These are phyloP conservation scores for Hippophae rhamnoides DNA, from an alignment of 306 rosid genomes.

Conservation along the genomic window DNA sequence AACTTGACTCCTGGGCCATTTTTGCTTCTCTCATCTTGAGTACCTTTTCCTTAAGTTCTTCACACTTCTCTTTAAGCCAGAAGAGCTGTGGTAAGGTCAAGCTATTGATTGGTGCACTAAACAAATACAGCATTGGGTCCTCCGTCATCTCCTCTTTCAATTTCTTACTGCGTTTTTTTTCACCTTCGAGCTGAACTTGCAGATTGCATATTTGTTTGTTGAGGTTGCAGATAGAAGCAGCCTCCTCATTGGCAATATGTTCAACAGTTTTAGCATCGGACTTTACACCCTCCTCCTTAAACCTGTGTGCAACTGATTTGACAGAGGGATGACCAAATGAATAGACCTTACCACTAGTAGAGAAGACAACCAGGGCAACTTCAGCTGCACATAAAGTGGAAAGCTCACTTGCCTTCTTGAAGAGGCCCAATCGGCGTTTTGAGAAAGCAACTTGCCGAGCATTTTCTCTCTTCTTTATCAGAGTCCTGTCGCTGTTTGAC, in stretches of 20 bases:
- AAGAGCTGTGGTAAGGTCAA: neutral
- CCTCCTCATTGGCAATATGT: slow-evolving; percentile 8
- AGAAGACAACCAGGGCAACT: slow-evolving; percentile 32
- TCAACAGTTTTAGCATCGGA: neutral
- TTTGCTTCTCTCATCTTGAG: neutral
- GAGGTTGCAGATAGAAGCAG: slow-evolving; percentile 1
- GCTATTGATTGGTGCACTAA: neutral
- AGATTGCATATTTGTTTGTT: slow-evolving; percentile 6
- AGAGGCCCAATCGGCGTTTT: slow-evolving; percentile 30
- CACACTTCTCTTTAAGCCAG: neutral
- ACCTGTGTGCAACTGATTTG: slow-evolving; percentile 6
- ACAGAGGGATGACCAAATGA: slow-evolving; percentile 27
- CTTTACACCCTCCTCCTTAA: neutral
- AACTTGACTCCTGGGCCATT: neutral
- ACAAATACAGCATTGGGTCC: neutral
- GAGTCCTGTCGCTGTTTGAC: neutral
- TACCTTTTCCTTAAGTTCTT: neutral
- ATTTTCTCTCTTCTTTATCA: neutral
- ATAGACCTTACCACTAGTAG: slow-evolving; percentile 29
- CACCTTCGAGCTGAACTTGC: slow-evolving; percentile 5
- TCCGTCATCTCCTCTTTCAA: neutral
- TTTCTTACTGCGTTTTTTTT: slow-evolving; percentile 7
- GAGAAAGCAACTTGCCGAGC: slow-evolving; percentile 34
- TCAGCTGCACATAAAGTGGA: slow-evolving; percentile 33
- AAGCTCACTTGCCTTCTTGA: slow-evolving; percentile 46